Evolutionary conservation across 2,329 filamentous ascomycete genomes (phyloP).

Genomic region (Curvularia eragrostidis): DNA sequence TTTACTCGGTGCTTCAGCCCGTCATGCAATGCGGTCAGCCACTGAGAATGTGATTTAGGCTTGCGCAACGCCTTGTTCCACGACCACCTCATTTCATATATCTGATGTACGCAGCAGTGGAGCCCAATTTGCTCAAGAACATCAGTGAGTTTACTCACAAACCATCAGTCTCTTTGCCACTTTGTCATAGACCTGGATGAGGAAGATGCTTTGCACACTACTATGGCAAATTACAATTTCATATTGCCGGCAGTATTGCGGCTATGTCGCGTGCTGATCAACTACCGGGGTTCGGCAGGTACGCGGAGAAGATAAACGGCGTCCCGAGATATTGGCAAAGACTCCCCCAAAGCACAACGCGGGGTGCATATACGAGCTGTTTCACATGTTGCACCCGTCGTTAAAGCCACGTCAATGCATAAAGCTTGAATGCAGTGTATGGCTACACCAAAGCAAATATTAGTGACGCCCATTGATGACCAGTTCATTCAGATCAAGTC

Average conservation of each 20-base stretch:
- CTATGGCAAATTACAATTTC: conserved; percentile 7
- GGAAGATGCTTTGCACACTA: not conserved
- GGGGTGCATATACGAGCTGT: conserved; percentile 16
- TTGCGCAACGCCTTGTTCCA: not conserved
- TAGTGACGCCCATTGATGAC: not conserved
- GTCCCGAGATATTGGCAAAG: conserved; percentile 5
- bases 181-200: not conserved
- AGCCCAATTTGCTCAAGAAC: not conserved
- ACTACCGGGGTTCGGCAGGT: conserved; percentile 2
- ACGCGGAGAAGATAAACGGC: not conserved
- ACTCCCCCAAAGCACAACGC: not conserved
- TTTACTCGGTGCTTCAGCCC: conserved; percentile 18
- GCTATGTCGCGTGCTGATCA: conserved; percentile 6
- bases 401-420: not conserved
- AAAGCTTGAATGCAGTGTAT: conserved; percentile 1
- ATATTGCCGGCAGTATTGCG: conserved; percentile 16
- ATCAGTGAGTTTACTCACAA: not conserved
- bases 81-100: not conserved
- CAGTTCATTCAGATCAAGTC: not conserved
- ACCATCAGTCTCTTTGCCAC: not conserved
- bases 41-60: conserved; percentile 8
- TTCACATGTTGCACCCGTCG: conserved; percentile 1
- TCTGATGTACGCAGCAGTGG: not conserved
- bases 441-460: not conserved
- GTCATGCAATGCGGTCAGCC: conserved; percentile 12